phyloP scores from a whole-genome alignment of 2,329 filamentous ascomycete species.

The Claviceps sp. region DNA sequence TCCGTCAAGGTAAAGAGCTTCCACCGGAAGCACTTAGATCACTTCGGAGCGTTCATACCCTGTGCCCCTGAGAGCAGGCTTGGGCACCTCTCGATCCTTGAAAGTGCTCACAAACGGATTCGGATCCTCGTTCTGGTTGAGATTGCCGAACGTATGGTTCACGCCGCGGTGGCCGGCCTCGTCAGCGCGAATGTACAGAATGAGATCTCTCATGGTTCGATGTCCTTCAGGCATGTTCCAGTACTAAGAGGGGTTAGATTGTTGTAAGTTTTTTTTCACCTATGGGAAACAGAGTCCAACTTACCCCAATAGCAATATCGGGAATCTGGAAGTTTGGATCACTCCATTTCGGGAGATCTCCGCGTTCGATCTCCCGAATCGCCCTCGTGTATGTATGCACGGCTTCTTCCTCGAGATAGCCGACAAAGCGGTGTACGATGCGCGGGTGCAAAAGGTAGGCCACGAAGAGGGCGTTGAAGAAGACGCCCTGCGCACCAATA shows the following conservation, averaged over 20 bases:
- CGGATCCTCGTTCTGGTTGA: slow-evolving; percentile 73
- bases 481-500: slow-evolving; percentile 83
- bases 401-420: slow-evolving; percentile 93
- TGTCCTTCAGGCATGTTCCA: slow-evolving; percentile 86
- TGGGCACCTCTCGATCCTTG: slow-evolving; percentile 55
- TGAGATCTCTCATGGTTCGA: slow-evolving; percentile 70
- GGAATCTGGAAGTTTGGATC: slow-evolving; percentile 59
- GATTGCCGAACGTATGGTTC: slow-evolving; percentile 86
- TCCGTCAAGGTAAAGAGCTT: background rate
- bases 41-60: slow-evolving; percentile 82
- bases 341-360: slow-evolving; percentile 72
- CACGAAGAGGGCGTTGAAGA: slow-evolving; percentile 89
- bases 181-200: slow-evolving; percentile 81
- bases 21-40: slow-evolving; percentile 29
- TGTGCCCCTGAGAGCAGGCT: slow-evolving; percentile 46
- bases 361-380: slow-evolving; percentile 73
- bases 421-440: slow-evolving; percentile 89
- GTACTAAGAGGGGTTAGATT: slow-evolving; percentile 37
- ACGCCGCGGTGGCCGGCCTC: slow-evolving; percentile 87
- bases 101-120: slow-evolving; percentile 86
- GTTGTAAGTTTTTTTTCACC: background rate
- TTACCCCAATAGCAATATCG: slow-evolving; percentile 62
- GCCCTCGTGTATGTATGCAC: slow-evolving; percentile 90
- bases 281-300: slow-evolving; percentile 2
- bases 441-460: slow-evolving; percentile 76